Evolutionary conservation across 345 rosid genomes (phyloP).

Genomic region (Erysimum cheiranthoides): DNA sequence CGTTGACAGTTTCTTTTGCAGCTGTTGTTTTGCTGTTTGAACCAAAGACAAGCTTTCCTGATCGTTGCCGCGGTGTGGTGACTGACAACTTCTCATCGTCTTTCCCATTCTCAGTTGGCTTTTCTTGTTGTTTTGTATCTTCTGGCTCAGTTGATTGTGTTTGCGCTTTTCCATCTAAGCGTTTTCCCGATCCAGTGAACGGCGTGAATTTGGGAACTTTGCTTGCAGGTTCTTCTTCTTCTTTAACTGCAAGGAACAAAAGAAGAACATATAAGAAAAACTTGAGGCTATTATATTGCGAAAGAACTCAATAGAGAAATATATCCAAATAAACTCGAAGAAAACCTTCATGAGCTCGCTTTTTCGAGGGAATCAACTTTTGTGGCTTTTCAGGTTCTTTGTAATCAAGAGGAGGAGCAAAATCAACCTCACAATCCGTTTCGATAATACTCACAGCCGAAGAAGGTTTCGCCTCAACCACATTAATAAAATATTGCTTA

Average conservation of each 20-base stretch:
- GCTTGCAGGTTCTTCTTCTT: conserved; percentile 56
- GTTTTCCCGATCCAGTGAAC: conserved; percentile 61
- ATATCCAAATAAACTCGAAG: background rate
- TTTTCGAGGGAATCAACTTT: conserved; percentile 37
- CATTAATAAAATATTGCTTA: conserved; percentile 62
- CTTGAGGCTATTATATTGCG: background rate
- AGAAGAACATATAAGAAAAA: background rate
- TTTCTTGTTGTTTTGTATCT: conserved; percentile 19
- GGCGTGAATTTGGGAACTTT: conserved; percentile 57
- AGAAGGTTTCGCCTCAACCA: conserved; percentile 70
- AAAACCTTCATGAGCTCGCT: conserved; percentile 55
- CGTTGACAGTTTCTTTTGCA: conserved; percentile 44
- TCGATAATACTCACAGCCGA: conserved; percentile 70
- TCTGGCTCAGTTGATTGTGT: conserved; percentile 37
- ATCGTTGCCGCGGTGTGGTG: conserved; percentile 37
- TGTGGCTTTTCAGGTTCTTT: conserved; percentile 61
- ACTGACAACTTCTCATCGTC: conserved; percentile 45
- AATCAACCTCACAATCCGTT: conserved; percentile 79
- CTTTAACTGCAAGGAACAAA: conserved; percentile 42
- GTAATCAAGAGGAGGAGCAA: conserved; percentile 71
- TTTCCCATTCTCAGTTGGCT: conserved; percentile 39
- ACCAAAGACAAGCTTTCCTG: conserved; percentile 66
- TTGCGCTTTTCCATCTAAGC: conserved; percentile 61
- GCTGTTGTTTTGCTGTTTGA: conserved; percentile 48
- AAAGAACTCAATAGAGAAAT: background rate